Base-by-base conservation (phyloP, 106 monocot species). In the Ottelia alismoides region DNA sequence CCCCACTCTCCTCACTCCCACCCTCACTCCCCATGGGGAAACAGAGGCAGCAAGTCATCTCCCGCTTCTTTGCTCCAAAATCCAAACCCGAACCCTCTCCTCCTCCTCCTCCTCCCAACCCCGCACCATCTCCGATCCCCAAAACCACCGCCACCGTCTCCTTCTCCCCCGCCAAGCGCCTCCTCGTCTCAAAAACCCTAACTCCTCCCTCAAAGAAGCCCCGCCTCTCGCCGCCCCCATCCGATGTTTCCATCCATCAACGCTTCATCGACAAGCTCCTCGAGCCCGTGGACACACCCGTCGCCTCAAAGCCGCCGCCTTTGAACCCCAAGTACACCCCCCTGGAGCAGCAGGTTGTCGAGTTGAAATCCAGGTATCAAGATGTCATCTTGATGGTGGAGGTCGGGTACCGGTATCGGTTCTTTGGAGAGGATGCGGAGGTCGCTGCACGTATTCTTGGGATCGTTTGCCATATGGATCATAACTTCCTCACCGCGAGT, bases 51-150 rank as follows among this genome's bases (percentile, higher is more conserved):
- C 96, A 88, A 49, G 54, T 66, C 20, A 78, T 96, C 59, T 96
- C 96, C 60, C 88, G 96, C 71, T 96, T 96, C 85, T 96, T 96
- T 65, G 45, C 84, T 52, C 76, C 85, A 27, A 84, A 79, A 60
- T 55, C 75, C n/a, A 47, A 21, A 27, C 46, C 43, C 30, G 64
- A 26, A n/a, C n/a, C n/a, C n/a, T 1, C 45, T 0, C 44, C 3
- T 31, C 50, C 49, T 0, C 27, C 17, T 48, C 47, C 70, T 12
- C 45, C 67, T 20, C 28, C 74, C 25, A 22, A 25, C 21, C 59
- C 68, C 28, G 64, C 69, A 5, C 56, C 72, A 17, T 56, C 70
- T 45, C 65, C 89, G 60, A 81, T 68, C 31, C n/a, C n/a, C n/a
- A n/a, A n/a, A n/a, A 45, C 84, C 70, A 83, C 80, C 56, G 67